Base-by-base conservation (phyloP, 495 filamentous ascomycete genomes). In the Aspergillus sparsus region DNA sequence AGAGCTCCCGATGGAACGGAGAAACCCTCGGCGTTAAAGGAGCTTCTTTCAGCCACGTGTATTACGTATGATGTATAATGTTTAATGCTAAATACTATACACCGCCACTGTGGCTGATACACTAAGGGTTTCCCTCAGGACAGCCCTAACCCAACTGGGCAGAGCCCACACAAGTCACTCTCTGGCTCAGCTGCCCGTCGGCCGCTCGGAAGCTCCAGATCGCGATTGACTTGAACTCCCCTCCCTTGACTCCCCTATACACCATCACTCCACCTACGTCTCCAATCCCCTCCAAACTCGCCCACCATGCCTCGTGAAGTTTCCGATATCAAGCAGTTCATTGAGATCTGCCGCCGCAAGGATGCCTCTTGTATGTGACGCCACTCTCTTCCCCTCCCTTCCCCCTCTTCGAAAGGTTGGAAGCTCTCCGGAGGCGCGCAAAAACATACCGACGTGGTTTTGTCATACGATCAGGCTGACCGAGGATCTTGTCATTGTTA, bases 301-400 rank as follows among this genome's bases (percentile, higher is more conserved):
- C 66, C 75, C 83, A 86, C 53, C 65, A 99, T 99, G 94, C 94
- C 94, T 88, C 85, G 86, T 71, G 93, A 98, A 92, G 87, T 98
- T 78, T 89, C 88, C 72, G 95, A 98, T 72, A 97, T 99, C 88
- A 99, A 98, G 91, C 81, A 97, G 83, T 99, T 99, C 89, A 95
- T 99, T 81, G 95, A 99, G 90, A 93, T 98, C 83, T 96, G 91
- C 89, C 87, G 93, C 80, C 89, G 94, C 72, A 94, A 94, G 81
- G 94, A 99, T 85, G 94, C 95, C 72, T 92, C 90, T 71, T 96
- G 93, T 96, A 88, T 62, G 85, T 88, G 44, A 41, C 27, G 13
- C 44, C 16, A 34, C 50, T 59, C 31, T 21, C 52, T 18, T 21
- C 27, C 49, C 18, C 59, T 5, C 53, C 12, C 10, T 16, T 27